Percentiles rank a stretch among this genome's conserved stretches.
These are phyloP conservation scores for Mentha longifolia DNA, from an alignment of 257 asterid species.

Conservation along the genomic window DNA sequence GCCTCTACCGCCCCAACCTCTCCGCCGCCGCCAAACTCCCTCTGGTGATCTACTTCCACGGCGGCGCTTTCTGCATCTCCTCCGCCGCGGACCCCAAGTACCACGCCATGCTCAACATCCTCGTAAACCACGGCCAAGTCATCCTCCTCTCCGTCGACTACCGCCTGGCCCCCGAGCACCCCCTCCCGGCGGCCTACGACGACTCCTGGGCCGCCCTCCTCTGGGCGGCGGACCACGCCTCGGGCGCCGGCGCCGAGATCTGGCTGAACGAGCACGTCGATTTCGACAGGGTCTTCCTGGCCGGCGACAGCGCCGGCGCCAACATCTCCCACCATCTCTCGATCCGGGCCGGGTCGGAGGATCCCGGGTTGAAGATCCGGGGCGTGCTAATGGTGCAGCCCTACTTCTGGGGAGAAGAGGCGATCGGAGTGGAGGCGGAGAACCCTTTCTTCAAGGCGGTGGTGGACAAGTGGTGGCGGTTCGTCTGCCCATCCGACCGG, in stretches of 20 bases:
- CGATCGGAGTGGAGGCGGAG: conserved; percentile 59
- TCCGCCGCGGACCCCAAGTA: conserved; percentile 60
- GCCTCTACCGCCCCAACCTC: conserved; percentile 55
- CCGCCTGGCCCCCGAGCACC: conserved; percentile 68
- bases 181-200: conserved; percentile 69
- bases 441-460: conserved; percentile 55
- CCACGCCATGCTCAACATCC: conserved; percentile 53
- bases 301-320: conserved; percentile 93
- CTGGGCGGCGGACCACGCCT: conserved; percentile 49
- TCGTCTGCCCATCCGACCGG: conserved; percentile 60
- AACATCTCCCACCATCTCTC: conserved; percentile 72
- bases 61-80: conserved; percentile 73
- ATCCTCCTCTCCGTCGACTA: conserved; percentile 58
- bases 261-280: conserved; percentile 60
- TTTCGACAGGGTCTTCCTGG: conserved; percentile 53
- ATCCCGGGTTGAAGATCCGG: conserved; percentile 24
- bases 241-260: conserved; percentile 11
- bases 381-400: conserved; percentile 72
- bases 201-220: conserved; percentile 65
- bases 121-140: conserved; percentile 51
- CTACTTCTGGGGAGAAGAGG: conserved; percentile 73
- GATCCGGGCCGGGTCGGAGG: conserved; percentile 37
- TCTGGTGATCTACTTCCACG: conserved; percentile 71
- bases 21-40: conserved; percentile 47
- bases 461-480: conserved; percentile 80